Base-by-base conservation (phyloP, 2,329 filamentous ascomycete genomes). In the Curvularia lunata region DNA sequence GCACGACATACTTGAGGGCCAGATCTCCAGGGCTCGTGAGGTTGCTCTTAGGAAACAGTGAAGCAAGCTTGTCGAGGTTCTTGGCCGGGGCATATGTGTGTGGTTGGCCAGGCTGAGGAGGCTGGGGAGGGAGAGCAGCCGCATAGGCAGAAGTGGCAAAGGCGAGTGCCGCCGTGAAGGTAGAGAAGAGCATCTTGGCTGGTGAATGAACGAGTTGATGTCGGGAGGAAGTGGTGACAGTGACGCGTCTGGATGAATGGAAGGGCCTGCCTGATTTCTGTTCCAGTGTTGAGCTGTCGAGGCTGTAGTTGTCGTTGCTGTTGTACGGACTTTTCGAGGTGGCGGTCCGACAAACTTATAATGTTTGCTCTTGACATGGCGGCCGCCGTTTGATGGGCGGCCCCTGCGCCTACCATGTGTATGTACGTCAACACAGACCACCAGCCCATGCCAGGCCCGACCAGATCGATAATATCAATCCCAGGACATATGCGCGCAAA, bases 1-100 rank as follows among this genome's bases (percentile, higher is more conserved):
- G 67, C 19, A 78, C 74, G 42, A 84, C 72, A 59, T 79, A 80
- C 65, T 82, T 80, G 46, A 84, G 78, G 18, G 65, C 51, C 8
- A 58, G 23, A 16, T 63, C 69, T 13, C 62, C 61, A 1, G 73
- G 72, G 16, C 62, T 41, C n/a, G 71, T 67, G 7, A 77, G 72
- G 10, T 64, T 65, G 52, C 65, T 74, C 47, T 62, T 54, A 13
- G 74, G 74, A 62, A 73, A 67, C 42, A 67, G 51, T 40, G 61
- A 61, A 42, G 66, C 61, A 18, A 75, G 67, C 9, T 59, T 69
- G 52, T 64, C 51, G 48, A 76, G 66, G 49, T 64, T 62, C n/a
- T 53, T 43, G 5, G 65, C 55, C 7, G 66, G 64, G 25, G 58
- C 30, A 53, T 68, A 66, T n/a, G 49, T 27, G 10, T 48, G 23